Evolutionary conservation across 2,329 filamentous ascomycete species (phyloP), one percentile per base, ranked within the genome.

Genomic region (Clonostachys chloroleuca): DNA sequence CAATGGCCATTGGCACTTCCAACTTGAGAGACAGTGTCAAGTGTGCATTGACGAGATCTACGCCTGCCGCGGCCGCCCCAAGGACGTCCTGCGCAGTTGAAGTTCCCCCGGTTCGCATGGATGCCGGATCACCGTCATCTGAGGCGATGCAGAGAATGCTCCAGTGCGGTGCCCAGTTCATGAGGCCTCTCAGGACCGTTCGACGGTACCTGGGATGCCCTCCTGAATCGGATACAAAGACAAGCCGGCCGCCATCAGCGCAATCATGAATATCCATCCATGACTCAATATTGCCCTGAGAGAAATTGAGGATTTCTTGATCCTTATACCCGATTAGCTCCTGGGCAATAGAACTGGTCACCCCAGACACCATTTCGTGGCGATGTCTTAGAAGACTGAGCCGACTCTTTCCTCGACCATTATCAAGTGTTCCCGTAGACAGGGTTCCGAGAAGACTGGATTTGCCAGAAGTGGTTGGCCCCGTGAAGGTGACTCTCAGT

Each of bases 91-190:
- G 72, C 10, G 74, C 65, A 3, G 73, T 70, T 16, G 75, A 68
- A 1, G 75, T 77, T 47, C 72, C 70, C 7, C 69, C 70, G 18
- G 30, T 62, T 16, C 43, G 58, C 40, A 42, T 51, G 44, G 34
- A 46, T 42, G 5, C 59, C 54, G 5, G 56, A 55, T 86, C 81
- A 12, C 77, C 74, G 52, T 87, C 86, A 58, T 94, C 87, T 35
- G 89, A 90, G 42, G 90, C 84, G 51, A 97, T 83, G 55, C 95
- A 96, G 3, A 97, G 75, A 18, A 96, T 66, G 2, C 89, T 91
- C 86, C 94, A 99, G 62, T 97, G 91, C 9, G 94, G 94, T 36
- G 89, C 88, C 92, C 94, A 97, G 42, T 92, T 94, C 52, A 99
- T 79, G n/a, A 99, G 74, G 1, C 92, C 91, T 50, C 92, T 82